A percentile compares a stretch with the other conserved stretches of the same genome.
These are phyloP conservation scores for Diplosphaera chodatii DNA, from an alignment of 139 green algal genomes.

Conservation along the genomic window DNA sequence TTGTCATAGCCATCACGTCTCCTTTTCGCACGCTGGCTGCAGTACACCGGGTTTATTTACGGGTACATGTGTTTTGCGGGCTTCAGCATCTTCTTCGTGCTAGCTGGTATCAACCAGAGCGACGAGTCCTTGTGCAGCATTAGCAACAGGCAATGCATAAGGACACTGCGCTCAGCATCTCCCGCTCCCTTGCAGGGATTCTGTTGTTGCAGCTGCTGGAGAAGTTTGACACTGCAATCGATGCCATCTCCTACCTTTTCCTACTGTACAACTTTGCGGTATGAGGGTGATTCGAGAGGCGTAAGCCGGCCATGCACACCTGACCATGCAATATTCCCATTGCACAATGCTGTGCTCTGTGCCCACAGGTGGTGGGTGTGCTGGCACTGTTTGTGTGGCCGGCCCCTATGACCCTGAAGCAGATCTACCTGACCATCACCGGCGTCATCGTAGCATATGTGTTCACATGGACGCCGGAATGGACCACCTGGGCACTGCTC, in stretches of 20 bases:
- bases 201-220: slow-evolving; percentile 49
- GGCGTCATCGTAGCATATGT: slow-evolving; percentile 83
- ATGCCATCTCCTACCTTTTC: slow-evolving; percentile 76
- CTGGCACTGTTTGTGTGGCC: slow-evolving; percentile 77
- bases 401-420: slow-evolving; percentile 82
- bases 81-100: slow-evolving; percentile 90
- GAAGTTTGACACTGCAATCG: slow-evolving; percentile 57
- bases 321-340: too few species aligned
- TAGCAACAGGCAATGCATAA: too few species aligned
- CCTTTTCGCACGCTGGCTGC: too few species aligned
- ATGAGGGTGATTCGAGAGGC: too few species aligned
- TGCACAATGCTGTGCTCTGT: too few species aligned
- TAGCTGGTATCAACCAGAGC: too few species aligned
- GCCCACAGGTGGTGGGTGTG: slow-evolving; percentile 80
- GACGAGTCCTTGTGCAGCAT: too few species aligned
- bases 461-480: slow-evolving; percentile 95
- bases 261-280: slow-evolving; percentile 91
- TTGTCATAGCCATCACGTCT: too few species aligned
- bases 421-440: slow-evolving; percentile 78
- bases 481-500: slow-evolving; percentile 94
- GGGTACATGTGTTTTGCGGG: slow-evolving; percentile 92
- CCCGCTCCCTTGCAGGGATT: slow-evolving; percentile 37
- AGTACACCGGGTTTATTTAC: slow-evolving; percentile 82
- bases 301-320: too few species aligned
- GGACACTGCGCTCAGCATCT: too few species aligned